Base-by-base conservation (phyloP, 2,329 filamentous ascomycete genomes). In the Didymella glomerata region DNA sequence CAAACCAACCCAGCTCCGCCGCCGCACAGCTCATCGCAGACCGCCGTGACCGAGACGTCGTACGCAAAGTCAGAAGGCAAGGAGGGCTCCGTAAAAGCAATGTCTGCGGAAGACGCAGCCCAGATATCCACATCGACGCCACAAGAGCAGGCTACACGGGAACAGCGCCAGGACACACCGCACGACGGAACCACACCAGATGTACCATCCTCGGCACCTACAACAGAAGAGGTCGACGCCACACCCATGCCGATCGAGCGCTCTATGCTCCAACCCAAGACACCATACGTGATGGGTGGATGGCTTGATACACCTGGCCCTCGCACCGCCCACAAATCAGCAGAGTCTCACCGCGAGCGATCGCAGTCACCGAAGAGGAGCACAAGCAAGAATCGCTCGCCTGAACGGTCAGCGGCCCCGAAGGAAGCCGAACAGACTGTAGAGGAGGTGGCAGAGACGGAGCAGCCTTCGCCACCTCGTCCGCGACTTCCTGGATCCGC, bases 251-350 rank as follows among this genome's bases (percentile, higher is more conserved):
- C 73, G 24, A 52, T 57, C 24, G 66, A 71, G 22, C 67, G 50
- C 6, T 56, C 69, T 3, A 42, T 64, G 25, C 45, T 70, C 8
- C 64, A 70, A 18, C 66, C 74, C 6, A 80, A 79, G 55, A 82
- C 81, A 3, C 80, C 81, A 13, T 66, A 78, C 2, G 79, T 82
- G 7, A 81, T 77, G 45, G 81, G 81, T 24, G 81, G 77, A 24
- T 83, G 81, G 81, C 68, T 82, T 30, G 81, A 82, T 41, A 83
- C 81, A 3, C 80, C 79, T 28, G 75, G 65, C 3, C 71, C 69
- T n/a, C 68, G 68, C 18, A 71, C 71, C 20, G 40, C 51, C 16
- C 64, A 46, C 22, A 65, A 62, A 50, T 48, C 65, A 24, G 40
- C 50, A 38, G 60, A 52, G 22, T 16, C 32, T 3, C 49, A 38